These are phyloP conservation scores for Triticum aestivum DNA, from an alignment of 176 grass and related monocot species.

Conservation along the genomic window IWGSC_CS_RefSeq_v2.1 NC_057800.1:117879429-117879928, in stretches of 20 bases:
- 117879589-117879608: slow-evolving; percentile 68
- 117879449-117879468: slow-evolving; percentile 65
- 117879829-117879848: background rate
- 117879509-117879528: slow-evolving; percentile 13
- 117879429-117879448: slow-evolving; percentile 62
- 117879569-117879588: background rate
- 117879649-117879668: slow-evolving; percentile 79
- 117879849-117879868: background rate
- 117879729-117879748: background rate
- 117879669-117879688: background rate
- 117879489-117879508: slow-evolving; percentile 48
- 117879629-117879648: slow-evolving; percentile 76
- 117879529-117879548: background rate
- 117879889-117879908: background rate
- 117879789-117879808: background rate
- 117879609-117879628: slow-evolving; percentile 59
- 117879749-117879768: background rate
- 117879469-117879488: slow-evolving; percentile 58
- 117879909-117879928: background rate
- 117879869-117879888: background rate
- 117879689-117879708: background rate
- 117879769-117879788: background rate
- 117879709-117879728: background rate
- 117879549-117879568: background rate
- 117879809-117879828: background rate